These are phyloP conservation scores for Talaromyces trachyspermus DNA, from an alignment of 495 filamentous ascomycete genomes.

Conservation along the genomic window DNA sequence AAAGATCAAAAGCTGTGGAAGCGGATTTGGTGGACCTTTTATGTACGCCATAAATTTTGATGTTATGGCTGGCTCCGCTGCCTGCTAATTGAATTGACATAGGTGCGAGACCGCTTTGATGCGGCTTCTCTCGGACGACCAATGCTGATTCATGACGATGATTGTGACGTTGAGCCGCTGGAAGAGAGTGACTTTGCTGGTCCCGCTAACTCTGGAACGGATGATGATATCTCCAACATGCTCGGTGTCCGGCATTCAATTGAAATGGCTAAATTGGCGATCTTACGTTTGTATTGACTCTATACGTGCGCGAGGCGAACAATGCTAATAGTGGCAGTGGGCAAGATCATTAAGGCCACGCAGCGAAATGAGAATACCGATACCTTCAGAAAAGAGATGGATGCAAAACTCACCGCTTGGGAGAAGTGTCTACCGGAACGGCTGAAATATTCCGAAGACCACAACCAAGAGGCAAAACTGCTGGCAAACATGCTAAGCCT, in stretches of 20 bases:
- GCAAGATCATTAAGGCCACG: slow-evolving; percentile 5
- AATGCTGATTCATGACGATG: slow-evolving; percentile 36
- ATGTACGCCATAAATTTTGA: slow-evolving; percentile 18
- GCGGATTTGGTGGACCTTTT: slow-evolving; percentile 43
- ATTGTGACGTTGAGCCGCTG: slow-evolving; percentile 36
- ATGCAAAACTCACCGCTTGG: slow-evolving; percentile 4
- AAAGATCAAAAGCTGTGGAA: slow-evolving; percentile 32
- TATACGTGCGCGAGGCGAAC: slow-evolving; percentile 2
- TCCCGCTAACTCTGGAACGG: slow-evolving; percentile 25
- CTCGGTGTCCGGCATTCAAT: slow-evolving; percentile 31
- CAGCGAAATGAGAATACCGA: slow-evolving; percentile 2
- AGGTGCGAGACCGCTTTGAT: slow-evolving; percentile 36
- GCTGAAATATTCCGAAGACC: slow-evolving; percentile 2
- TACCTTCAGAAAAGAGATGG: slow-evolving; percentile 6
- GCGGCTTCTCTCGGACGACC: slow-evolving; percentile 31
- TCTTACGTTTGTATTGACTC: slow-evolving; percentile 24
- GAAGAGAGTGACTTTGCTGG: slow-evolving; percentile 9
- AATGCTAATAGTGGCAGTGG: slow-evolving; percentile 5
- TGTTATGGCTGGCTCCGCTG: slow-evolving; percentile 8
- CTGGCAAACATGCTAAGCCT: slow-evolving; percentile 4
- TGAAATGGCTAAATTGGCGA: slow-evolving; percentile 34
- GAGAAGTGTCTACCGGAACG: slow-evolving; percentile 5
- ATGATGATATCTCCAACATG: slow-evolving; percentile 20
- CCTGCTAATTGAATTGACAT: slow-evolving; percentile 5
- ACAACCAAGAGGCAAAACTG: slow-evolving; percentile 6